A percentile compares a stretch with the other conserved stretches of the same genome.
These are phyloP conservation scores for Tremellales sp. DNA, from an alignment of 1,284 basidiomycete species.

Conservation along the genomic window DNA sequence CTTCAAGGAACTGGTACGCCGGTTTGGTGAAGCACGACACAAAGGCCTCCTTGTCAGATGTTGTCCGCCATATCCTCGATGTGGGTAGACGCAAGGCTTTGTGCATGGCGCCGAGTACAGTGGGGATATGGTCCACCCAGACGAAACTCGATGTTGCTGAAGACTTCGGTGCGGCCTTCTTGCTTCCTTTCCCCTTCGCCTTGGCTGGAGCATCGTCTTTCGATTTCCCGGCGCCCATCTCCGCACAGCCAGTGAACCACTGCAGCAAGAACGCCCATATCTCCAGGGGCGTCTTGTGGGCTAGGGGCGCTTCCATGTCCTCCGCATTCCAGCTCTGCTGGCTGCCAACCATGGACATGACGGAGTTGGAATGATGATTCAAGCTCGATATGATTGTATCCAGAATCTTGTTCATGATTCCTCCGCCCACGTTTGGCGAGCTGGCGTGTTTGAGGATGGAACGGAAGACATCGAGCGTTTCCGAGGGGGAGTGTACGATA, in stretches of 20 bases:
- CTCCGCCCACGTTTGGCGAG: constrained; percentile 28
- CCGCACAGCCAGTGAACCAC: constrained; percentile 76
- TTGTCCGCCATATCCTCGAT: constrained; percentile 80
- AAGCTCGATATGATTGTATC: constrained; percentile 37
- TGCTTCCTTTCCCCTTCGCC: constrained; percentile 28
- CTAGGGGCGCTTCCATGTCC: constrained; percentile 64
- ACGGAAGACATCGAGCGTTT: constrained; percentile 73
- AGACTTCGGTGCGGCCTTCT: constrained; percentile 42
- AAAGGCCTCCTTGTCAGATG: constrained; percentile 75
- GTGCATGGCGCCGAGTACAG: constrained; percentile 63
- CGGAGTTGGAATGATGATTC: constrained; percentile 32
- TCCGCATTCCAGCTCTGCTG: constrained; percentile 42
- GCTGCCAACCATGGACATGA: constrained; percentile 25
- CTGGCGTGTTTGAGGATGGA: constrained; percentile 58
- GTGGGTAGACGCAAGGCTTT: constrained; percentile 71
- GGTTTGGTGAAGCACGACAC: constrained; percentile 79
- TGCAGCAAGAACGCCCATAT: constrained; percentile 81
- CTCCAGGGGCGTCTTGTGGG: constrained; percentile 72
- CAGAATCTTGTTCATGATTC: constrained; percentile 38
- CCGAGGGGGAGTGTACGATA: constrained; percentile 56
- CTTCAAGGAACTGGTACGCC: constrained; percentile 80
- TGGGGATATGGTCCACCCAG: constrained; percentile 73
- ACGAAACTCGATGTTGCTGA: constrained; percentile 56
- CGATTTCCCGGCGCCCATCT: constrained; percentile 60
- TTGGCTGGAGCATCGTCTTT: constrained; percentile 14